phyloP scores from a whole-genome alignment of 192 early-diverging fungal genomes.

The Coemansia pectinata region DNA sequence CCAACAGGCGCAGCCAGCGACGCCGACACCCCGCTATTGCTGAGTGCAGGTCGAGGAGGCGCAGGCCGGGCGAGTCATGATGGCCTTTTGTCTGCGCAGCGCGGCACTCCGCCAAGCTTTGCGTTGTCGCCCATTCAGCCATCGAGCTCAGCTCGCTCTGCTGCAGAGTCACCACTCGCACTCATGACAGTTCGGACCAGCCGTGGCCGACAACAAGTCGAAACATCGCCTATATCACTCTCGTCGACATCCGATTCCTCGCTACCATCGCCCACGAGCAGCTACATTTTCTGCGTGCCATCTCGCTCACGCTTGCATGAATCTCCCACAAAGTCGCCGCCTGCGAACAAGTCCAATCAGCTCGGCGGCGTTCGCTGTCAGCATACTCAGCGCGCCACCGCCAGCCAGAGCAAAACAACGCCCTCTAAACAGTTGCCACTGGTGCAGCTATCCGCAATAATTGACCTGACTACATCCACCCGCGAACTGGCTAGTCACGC shows the following conservation, averaged over 20 bases:
- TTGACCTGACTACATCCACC: conserved; percentile 26
- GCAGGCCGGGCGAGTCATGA: not conserved
- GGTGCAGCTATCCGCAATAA: conserved; percentile 5
- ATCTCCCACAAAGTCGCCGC: conserved; percentile 19
- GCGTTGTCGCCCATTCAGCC: not conserved
- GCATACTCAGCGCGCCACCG: not conserved
- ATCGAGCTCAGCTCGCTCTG: not conserved
- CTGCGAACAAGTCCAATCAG: not conserved
- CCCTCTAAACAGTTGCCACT: not conserved
- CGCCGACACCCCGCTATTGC: not conserved
- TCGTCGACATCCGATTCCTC: conserved; percentile 19
- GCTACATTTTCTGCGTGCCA: not conserved
- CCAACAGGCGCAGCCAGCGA: conserved; percentile 4
- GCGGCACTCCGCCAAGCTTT: not conserved
- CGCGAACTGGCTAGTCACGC: not conserved
- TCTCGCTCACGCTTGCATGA: not conserved
- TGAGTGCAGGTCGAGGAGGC: not conserved
- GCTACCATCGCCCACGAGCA: conserved; percentile 19
- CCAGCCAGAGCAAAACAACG: not conserved
- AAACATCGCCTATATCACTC: not conserved
- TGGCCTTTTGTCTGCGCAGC: not conserved
- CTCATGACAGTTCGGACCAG: not conserved
- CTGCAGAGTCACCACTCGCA: not conserved
- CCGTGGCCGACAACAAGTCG: not conserved
- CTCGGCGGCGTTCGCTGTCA: not conserved